Conservation (phyloP, 768 basidiomycete genomes). For the Suillus spraguei region DNA sequence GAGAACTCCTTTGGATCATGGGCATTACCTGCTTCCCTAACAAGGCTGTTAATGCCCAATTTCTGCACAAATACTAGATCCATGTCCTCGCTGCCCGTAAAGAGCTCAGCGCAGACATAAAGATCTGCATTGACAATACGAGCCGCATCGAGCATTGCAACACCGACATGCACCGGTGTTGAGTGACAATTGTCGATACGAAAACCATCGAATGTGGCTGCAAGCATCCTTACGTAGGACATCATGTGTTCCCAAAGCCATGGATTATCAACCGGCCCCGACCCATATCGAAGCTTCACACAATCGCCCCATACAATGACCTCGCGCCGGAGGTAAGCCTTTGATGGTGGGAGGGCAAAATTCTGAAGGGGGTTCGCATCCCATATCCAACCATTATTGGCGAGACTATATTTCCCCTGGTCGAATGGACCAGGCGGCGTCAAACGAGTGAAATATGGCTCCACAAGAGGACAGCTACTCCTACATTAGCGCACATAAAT, state of each 20-base stretch:
- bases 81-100: slow-evolving; percentile 94
- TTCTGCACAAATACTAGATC: slow-evolving; percentile 90
- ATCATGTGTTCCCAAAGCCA: slow-evolving; percentile 96
- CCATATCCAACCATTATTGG: slow-evolving; percentile 99
- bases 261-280: slow-evolving; percentile 76
- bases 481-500: slow-evolving; percentile 13
- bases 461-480: slow-evolving; percentile 79
- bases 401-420: slow-evolving; percentile 68
- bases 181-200: slow-evolving; percentile 99
- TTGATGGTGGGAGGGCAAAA: slow-evolving; percentile 91
- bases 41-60: slow-evolving; percentile 90
- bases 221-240: slow-evolving; percentile 79
- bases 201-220: slow-evolving; percentile 90
- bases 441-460: slow-evolving; percentile 91
- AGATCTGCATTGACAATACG: slow-evolving; percentile 86
- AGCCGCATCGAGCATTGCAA: slow-evolving; percentile 89
- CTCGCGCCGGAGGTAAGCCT: slow-evolving; percentile 93
- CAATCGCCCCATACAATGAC: slow-evolving; percentile 99
- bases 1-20: slow-evolving; percentile 91
- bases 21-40: slow-evolving; percentile 94
- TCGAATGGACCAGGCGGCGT: slow-evolving; percentile 54
- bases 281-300: slow-evolving; percentile 95
- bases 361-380: slow-evolving; percentile 91
- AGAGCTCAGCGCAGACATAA: slow-evolving; percentile 97
- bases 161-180: slow-evolving; percentile 96